These are phyloP conservation scores for Udeniomyces megalosporus DNA, from an alignment of 768 basidiomycete genomes.

Conservation along the genomic window DNA sequence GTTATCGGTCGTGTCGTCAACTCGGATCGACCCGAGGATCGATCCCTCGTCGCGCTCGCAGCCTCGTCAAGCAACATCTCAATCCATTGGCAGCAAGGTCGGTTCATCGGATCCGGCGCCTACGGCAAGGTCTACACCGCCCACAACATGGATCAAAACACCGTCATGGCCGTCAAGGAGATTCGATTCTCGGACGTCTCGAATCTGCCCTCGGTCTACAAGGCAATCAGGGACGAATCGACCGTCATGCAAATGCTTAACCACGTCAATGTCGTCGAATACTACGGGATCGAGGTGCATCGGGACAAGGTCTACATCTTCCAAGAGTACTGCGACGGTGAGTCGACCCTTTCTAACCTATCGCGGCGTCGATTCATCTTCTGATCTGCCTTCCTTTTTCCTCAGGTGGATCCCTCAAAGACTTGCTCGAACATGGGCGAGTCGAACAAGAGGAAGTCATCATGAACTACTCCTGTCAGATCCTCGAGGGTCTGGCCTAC, in stretches of 20 bases:
- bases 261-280: conserved; percentile 95
- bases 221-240: conserved; percentile 88
- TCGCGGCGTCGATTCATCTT: too few species aligned
- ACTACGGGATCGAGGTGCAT: conserved; percentile 97
- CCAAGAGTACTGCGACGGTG: conserved; percentile 89
- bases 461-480: conserved; percentile 90
- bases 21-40: conserved; percentile 81
- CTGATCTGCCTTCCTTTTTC: too few species aligned
- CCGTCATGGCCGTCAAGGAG: conserved; percentile 98
- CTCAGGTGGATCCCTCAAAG: conserved; percentile 55
- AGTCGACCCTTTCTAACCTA: too few species aligned
- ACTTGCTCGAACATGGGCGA: conserved; percentile 74
- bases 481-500: conserved; percentile 85
- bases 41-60: conserved; percentile 82
- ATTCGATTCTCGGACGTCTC: conserved; percentile 90
- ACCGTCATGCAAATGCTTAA: conserved; percentile 96
- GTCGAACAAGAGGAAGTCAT: conserved; percentile 95
- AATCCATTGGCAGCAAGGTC: conserved; percentile 93
- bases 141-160: conserved; percentile 86
- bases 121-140: conserved; percentile 99
- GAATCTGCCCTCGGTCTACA: conserved; percentile 69
- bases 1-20: conserved; percentile 82
- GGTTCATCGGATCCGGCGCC: conserved; percentile 95
- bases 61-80: conserved; percentile 91
- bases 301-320: conserved; percentile 98